Conservation (phyloP, 2,329 filamentous ascomycete species). For the Calonectria fujianensis region DNA sequence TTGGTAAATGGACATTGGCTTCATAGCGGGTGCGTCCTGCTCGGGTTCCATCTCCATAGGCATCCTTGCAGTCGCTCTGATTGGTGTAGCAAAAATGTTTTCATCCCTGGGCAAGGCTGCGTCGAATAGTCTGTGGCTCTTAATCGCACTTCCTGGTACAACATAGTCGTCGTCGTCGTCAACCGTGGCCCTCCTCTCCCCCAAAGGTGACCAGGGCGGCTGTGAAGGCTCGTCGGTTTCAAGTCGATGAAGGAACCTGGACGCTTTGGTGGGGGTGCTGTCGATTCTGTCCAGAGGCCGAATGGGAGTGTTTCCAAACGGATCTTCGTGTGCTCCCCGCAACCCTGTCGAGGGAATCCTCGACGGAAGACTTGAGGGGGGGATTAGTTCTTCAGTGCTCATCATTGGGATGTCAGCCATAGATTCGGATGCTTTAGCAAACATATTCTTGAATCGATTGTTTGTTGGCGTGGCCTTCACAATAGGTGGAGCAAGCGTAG, state of each 20-base stretch:
- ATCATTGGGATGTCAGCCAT: conserved; percentile 47
- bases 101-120: conserved; percentile 42
- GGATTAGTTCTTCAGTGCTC: conserved; percentile 57
- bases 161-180: conserved; percentile 44
- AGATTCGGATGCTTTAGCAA: conserved; percentile 59
- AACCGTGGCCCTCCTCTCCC: conserved; percentile 51
- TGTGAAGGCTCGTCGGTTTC: conserved; percentile 55
- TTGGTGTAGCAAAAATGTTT: conserved; percentile 63
- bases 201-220: conserved; percentile 61
- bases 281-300: conserved; percentile 56
- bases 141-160: conserved; percentile 40
- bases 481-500: conserved; percentile 62
- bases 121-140: conserved; percentile 46
- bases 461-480: conserved; percentile 76
- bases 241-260: conserved; percentile 56
- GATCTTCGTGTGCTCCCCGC: conserved; percentile 56
- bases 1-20: conserved; percentile 70
- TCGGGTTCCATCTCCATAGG: conserved; percentile 37
- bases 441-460: conserved; percentile 71
- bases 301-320: conserved; percentile 56
- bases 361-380: conserved; percentile 62
- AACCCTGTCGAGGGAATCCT: conserved; percentile 66
- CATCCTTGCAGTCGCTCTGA: conserved; percentile 57
- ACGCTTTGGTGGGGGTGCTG: conserved; percentile 57
- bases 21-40: conserved; percentile 47